These are phyloP conservation scores for Cornus controversa DNA, from an alignment of 148 eudicot species.

Conservation along the genomic window DNA sequence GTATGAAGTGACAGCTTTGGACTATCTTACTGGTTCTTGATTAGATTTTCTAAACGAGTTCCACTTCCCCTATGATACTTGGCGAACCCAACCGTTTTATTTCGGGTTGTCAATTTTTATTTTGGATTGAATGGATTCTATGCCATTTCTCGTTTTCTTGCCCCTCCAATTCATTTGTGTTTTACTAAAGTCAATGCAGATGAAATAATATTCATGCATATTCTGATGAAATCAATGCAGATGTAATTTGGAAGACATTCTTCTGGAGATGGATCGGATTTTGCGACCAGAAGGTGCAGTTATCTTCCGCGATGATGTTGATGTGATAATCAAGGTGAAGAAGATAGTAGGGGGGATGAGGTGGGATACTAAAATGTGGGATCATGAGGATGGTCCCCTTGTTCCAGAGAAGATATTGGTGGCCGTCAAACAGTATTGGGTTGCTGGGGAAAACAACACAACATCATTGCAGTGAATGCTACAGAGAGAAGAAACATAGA, in stretches of 20 bases:
- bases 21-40: neutral
- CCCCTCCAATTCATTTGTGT: neutral
- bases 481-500: neutral
- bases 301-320: slow-evolving; percentile 82
- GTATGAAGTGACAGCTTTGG: neutral
- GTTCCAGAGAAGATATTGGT: slow-evolving; percentile 74
- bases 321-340: slow-evolving; percentile 76
- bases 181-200: neutral
- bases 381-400: slow-evolving; percentile 94
- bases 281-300: slow-evolving; percentile 94
- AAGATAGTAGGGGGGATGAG: slow-evolving; percentile 71
- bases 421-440: slow-evolving; percentile 94
- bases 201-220: neutral
- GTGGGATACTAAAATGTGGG: slow-evolving; percentile 74
- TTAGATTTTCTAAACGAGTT: neutral
- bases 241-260: slow-evolving; percentile 80
- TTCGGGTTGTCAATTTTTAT: neutral
- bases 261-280: slow-evolving; percentile 93
- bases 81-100: neutral
- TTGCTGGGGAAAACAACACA: slow-evolving; percentile 62
- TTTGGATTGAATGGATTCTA: neutral
- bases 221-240: slow-evolving; percentile 26
- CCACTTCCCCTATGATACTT: neutral
- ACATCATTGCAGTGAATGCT: slow-evolving; percentile 50
- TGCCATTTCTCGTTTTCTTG: neutral